Percentiles rank a stretch among this genome's conserved stretches.
Evolutionary conservation across 805 yeast species (phyloP).

Genomic region (Candida succiphila): DNA sequence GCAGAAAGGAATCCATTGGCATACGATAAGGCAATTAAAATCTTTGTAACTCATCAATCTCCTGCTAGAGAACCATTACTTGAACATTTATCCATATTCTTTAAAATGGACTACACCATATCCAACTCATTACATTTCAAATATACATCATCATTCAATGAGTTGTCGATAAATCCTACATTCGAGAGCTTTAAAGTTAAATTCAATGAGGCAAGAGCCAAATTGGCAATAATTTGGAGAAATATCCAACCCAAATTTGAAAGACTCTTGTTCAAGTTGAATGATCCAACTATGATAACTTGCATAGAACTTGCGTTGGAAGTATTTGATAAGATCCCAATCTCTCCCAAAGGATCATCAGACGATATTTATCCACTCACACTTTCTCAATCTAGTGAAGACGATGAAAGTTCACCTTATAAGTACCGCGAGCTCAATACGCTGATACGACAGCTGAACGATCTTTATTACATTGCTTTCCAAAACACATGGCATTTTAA

Average conservation of each 20-base stretch:
- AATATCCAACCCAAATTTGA: conserved; percentile 45
- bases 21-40: conserved; percentile 35
- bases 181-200: conserved; percentile 55
- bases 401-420: conserved; percentile 21
- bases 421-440: conserved; percentile 30
- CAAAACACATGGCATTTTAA: conserved; percentile 74
- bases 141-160: conserved; percentile 62
- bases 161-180: conserved; percentile 51
- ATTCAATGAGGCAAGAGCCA: conserved; percentile 50
- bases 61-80: conserved; percentile 62
- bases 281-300: conserved; percentile 32
- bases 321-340: conserved; percentile 54
- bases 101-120: conserved; percentile 64
- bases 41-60: conserved; percentile 61
- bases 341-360: conserved; percentile 23
- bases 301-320: conserved; percentile 46
- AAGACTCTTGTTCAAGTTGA: conserved; percentile 26
- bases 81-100: conserved; percentile 54
- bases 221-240: conserved; percentile 55
- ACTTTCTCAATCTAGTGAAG: conserved; percentile 11
- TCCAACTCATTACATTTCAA: conserved; percentile 67
- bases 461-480: conserved; percentile 52
- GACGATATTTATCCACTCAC: conserved; percentile 23
- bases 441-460: conserved; percentile 41
- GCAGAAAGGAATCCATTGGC: conserved; percentile 21